phyloP scores from a whole-genome alignment of 352 stramenopile genomes.

The Pythium myriotylum region DNA sequence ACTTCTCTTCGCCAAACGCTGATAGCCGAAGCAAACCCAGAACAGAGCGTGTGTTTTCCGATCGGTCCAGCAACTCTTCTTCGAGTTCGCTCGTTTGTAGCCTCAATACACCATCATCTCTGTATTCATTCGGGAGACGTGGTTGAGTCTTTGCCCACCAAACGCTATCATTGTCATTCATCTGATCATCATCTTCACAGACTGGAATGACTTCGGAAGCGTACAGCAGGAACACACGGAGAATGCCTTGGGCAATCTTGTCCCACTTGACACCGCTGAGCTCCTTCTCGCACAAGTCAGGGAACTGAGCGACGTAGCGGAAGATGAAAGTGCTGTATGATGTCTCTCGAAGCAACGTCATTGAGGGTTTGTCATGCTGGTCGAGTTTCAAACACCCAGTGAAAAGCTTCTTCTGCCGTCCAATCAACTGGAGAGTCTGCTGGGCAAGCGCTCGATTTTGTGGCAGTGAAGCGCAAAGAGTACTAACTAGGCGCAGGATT shows the following conservation, averaged over 20 bases:
- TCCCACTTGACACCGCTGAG: constrained; percentile 68
- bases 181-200: constrained; percentile 31
- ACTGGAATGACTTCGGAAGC: constrained; percentile 55
- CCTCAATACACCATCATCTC: constrained; percentile 37
- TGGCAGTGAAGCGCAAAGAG: constrained; percentile 59
- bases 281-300: constrained; percentile 66
- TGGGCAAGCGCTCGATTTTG: constrained; percentile 67
- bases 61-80: constrained; percentile 27
- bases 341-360: constrained; percentile 69
- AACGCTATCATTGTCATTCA: constrained; percentile 37
- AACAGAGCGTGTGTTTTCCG: constrained; percentile 14
- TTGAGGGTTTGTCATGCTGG: constrained; percentile 38
- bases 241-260: constrained; percentile 71
- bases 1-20: constrained; percentile 76
- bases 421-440: constrained; percentile 63
- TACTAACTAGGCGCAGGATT: constrained; percentile 61
- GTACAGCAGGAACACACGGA: constrained; percentile 72
- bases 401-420: constrained; percentile 73
- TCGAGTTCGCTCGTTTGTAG: constrained; percentile 26
- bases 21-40: constrained; percentile 55
- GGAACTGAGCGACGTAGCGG: constrained; percentile 77
- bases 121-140: constrained; percentile 51
- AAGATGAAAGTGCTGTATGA: constrained; percentile 82
- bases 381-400: constrained; percentile 67
- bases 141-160: constrained; percentile 60